A percentile compares a stretch with the other conserved stretches of the same genome.
phyloP scores from a whole-genome alignment of 768 basidiomycete genomes.

The Hericium alpestre region DNA sequence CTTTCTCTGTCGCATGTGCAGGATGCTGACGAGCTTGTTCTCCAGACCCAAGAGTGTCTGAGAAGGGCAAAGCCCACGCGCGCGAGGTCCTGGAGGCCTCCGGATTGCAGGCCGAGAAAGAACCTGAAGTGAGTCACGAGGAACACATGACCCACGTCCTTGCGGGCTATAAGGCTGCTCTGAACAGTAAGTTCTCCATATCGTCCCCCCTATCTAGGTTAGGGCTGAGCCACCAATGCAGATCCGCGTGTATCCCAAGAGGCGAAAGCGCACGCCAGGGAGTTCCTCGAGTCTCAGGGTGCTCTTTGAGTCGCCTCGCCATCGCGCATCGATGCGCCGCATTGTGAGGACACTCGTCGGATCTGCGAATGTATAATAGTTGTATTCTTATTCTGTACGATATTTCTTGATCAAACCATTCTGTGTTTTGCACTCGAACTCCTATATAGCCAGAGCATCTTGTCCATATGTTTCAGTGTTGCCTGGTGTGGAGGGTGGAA shows the following conservation, averaged over 20 bases:
- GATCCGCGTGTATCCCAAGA: conserved; percentile 37
- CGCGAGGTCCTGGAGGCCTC: conserved; percentile 40
- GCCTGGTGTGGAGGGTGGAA: background rate
- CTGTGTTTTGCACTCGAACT: no score
- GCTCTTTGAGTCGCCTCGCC: background rate
- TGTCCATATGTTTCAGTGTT: background rate
- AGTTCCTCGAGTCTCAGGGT: conserved; percentile 13
- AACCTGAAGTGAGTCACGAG: conserved; percentile 22
- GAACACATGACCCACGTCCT: conserved; percentile 37
- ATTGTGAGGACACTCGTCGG: no score
- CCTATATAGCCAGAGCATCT: background rate
- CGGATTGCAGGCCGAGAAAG: conserved; percentile 25
- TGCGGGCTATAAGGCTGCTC: conserved; percentile 47
- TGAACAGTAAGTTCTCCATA: conserved; percentile 30
- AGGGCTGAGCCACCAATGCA: conserved; percentile 12
- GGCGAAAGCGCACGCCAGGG: conserved; percentile 38
- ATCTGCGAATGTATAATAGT: no score
- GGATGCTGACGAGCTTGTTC: no score
- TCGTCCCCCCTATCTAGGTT: background rate
- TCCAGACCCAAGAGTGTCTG: background rate
- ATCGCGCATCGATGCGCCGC: no score
- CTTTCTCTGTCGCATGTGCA: no score
- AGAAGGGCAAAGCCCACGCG: conserved; percentile 42
- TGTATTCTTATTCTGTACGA: no score
- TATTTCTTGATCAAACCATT: no score